Evolutionary conservation across 768 basidiomycete species (phyloP).

Genomic region (Coprinopsis cinerea): DNA sequence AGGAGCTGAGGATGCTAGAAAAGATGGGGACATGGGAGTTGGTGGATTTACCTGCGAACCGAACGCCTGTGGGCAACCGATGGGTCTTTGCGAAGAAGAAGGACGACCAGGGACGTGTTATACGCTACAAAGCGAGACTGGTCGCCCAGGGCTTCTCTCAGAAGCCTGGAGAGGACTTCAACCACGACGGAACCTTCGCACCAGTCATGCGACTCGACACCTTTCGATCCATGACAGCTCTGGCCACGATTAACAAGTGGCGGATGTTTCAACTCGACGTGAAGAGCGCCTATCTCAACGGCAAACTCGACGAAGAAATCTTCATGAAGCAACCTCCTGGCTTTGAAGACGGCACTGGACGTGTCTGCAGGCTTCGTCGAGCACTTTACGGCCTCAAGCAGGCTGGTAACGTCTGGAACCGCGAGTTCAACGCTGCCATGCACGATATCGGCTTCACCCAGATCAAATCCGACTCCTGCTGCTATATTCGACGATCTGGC

Average conservation of each 20-base stretch:
- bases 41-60: not conserved
- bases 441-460: constrained; percentile 18
- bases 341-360: constrained; percentile 2
- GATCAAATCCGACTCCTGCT: constrained; percentile 18
- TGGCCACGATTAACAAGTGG: too few species aligned
- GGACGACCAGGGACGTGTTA: too few species aligned
- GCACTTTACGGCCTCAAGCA: constrained; percentile 35
- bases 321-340: constrained; percentile 12
- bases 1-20: too few species aligned
- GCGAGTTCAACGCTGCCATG: constrained; percentile 22
- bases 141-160: too few species aligned
- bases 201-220: too few species aligned
- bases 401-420: too few species aligned
- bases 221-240: too few species aligned
- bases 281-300: constrained; percentile 10
- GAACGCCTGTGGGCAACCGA: not conserved
- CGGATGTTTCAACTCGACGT: constrained; percentile 10
- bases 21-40: not conserved
- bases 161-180: too few species aligned
- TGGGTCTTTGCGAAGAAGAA: too few species aligned
- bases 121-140: too few species aligned
- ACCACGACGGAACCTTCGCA: too few species aligned
- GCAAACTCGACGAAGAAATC: constrained; percentile 11
- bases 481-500: constrained; percentile 18
- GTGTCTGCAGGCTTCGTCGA: constrained; percentile 14